Base-by-base conservation (phyloP, 306 rosid genomes). In the Calophaca sinica region DNA sequence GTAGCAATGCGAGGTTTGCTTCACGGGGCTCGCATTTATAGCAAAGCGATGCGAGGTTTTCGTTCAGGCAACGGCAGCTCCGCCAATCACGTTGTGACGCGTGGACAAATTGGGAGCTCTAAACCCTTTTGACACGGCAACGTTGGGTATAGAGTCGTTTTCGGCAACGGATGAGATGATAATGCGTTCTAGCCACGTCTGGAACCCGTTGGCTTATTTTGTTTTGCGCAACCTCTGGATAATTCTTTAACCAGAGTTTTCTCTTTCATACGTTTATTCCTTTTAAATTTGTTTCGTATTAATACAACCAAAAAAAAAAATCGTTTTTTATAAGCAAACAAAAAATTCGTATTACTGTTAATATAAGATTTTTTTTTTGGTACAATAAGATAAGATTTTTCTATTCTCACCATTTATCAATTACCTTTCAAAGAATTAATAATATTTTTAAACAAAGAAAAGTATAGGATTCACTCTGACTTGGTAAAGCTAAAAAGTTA, bases 81-180 rank as follows among this genome's bases (percentile, higher is more conserved):
- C 1, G 2, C 35, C 36, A 68, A 59, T 68, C 5, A 6, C 0
- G 0, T 36, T 14, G 70, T n/a, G 71, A 77, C 76, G 3, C 76
- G 81, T 77, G 81, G 70, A 36, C 4, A 4, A 12, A n/a, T 26
- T 13, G 3, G 9, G 52, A 54, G 8, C 57, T 31, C 12, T 45
- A 0, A 14, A 41, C 35, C 2, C 0, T 7, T 9, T 64, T 53
- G 65, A 39, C 67, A 54, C 80, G 80, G 38, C 38, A 20, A 36
- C 10, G 45, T 75, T 63, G 41, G 65, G 78, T 49, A 39, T 73
- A 1, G 52, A n/a, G 20, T 50, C 42, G 4, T 26, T n/a, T 39
- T 50, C 35, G 54, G 79, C 45, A 52, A 51, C 79, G 4, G 13
- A 49, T 7, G 12, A 59, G 9, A 33, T 59, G 7, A 36, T 38